Evolutionary conservation across 1,139 yeast species (phyloP), one percentile per base, ranked within the genome.

Genomic region (Hansenula lynferdii): DNA sequence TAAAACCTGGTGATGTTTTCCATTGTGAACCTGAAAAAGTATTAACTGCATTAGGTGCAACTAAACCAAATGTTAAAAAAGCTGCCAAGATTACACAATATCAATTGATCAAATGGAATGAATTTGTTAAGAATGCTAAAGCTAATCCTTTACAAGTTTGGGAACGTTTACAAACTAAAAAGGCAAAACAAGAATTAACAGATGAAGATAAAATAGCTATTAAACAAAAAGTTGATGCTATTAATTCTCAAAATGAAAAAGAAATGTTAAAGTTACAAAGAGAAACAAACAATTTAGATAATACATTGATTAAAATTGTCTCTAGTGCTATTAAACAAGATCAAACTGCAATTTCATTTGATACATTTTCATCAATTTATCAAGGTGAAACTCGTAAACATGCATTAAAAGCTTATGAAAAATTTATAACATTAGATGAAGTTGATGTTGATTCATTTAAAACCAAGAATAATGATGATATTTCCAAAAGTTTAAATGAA

Each of bases 11-110:
- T 30, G 98, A 92, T 61, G 67, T 90, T 34, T 89, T 90, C 63
- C 71, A 80, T 43, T 96, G 90, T 29, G 77, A 75, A 39, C 97
- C 97, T 6, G 92, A 82, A 47, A 82, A 84, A 49, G 97, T 89
- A 8, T 68, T 94, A 41, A 73, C 73, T 48, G 97, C 97, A 7
- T 66, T 89, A 63, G 97, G 97, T 45, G 76, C 85, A 43, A 67
- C 72, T 43, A 90, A 89, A 62, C 97, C 97, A 37, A 70, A 85
- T 43, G 61, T 85, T 34, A 73, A 73, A 49, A 70, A 80, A 52
- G 75, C 95, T 7, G 65, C 85, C 39, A 75, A 75, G 47, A 69
- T 80, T 27, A 95, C 86, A 56, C 78, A 76, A 54, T 68, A 69
- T 25, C 96, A 87, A 62, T 77, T 86, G 36, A 62, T 71, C 18